A percentile compares a stretch with the other conserved stretches of the same genome.
Evolutionary conservation across 805 yeast genomes (phyloP).

Genomic region (Pichia gijzeniarum): DNA sequence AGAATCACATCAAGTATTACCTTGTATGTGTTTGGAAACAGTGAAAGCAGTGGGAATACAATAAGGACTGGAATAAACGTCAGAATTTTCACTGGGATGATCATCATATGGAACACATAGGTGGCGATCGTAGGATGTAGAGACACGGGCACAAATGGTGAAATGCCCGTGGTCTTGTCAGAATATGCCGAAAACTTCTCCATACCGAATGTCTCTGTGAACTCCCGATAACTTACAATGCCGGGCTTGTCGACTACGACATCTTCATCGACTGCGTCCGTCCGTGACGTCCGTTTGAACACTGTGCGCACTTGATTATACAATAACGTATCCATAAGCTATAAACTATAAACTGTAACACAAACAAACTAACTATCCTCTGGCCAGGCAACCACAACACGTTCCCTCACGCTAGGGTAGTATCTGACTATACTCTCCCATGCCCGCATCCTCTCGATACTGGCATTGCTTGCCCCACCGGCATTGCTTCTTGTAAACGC

Average conservation of each 20-base stretch:
- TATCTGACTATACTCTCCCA: conserved; percentile 26
- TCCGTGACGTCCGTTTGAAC: no score
- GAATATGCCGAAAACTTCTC: conserved; percentile 81
- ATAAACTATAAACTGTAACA: neutral
- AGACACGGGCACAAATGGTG: conserved; percentile 71
- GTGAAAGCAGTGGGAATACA: conserved; percentile 15
- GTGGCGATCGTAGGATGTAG: conserved; percentile 15
- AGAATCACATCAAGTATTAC: conserved; percentile 19
- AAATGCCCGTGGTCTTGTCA: conserved; percentile 89
- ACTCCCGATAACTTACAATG: no score
- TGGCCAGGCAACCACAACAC: conserved; percentile 27
- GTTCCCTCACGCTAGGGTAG: conserved; percentile 28
- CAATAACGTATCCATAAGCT: no score
- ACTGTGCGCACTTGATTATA: no score
- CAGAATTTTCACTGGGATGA: conserved; percentile 11
- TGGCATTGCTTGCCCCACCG: conserved; percentile 1
- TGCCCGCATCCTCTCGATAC: conserved; percentile 49
- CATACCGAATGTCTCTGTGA: conserved; percentile 36
- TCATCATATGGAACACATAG: conserved; percentile 4
- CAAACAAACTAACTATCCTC: conserved; percentile 5
- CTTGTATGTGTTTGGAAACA: conserved; percentile 13
- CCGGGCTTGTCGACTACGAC: no score
- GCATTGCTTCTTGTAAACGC: conserved; percentile 46
- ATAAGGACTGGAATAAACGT: conserved; percentile 22
- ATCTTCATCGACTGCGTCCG: no score